Conservation (phyloP, 2,329 filamentous ascomycete species). For the Penicillium sp. region DNA sequence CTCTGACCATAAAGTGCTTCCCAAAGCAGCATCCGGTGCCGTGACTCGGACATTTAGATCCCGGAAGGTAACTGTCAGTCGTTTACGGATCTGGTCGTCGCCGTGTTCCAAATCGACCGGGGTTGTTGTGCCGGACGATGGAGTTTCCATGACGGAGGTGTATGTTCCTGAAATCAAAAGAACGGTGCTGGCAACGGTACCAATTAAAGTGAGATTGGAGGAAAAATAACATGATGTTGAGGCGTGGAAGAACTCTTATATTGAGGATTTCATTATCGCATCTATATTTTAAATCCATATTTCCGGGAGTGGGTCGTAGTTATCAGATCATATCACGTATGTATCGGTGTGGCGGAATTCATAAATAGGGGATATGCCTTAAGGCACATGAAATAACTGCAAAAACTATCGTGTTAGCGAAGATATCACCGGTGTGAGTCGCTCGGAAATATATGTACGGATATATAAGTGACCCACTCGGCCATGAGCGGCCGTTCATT, state of each 20-base stretch:
- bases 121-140: constrained; percentile 26
- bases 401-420: background rate
- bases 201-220: background rate
- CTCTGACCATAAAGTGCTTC: constrained; percentile 33
- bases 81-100: constrained; percentile 22
- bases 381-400: background rate
- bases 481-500: background rate
- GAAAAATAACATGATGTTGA: background rate
- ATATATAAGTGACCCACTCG: background rate
- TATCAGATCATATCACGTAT: background rate
- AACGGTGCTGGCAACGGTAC: background rate
- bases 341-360: background rate
- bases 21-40: constrained; percentile 35
- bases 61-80: constrained; percentile 36
- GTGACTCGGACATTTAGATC: constrained; percentile 34
- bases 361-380: background rate
- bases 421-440: background rate
- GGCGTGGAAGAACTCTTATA: constrained; percentile 10
- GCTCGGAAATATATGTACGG: background rate
- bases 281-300: constrained; percentile 18
- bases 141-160: constrained; percentile 21
- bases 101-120: constrained; percentile 26
- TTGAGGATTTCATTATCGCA: background rate
- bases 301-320: constrained; percentile 10
- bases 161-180: background rate